Percentiles rank a stretch among this genome's conserved stretches.
phyloP scores from a whole-genome alignment of 1,284 basidiomycete genomes.

The Marasmius oreades region DNA sequence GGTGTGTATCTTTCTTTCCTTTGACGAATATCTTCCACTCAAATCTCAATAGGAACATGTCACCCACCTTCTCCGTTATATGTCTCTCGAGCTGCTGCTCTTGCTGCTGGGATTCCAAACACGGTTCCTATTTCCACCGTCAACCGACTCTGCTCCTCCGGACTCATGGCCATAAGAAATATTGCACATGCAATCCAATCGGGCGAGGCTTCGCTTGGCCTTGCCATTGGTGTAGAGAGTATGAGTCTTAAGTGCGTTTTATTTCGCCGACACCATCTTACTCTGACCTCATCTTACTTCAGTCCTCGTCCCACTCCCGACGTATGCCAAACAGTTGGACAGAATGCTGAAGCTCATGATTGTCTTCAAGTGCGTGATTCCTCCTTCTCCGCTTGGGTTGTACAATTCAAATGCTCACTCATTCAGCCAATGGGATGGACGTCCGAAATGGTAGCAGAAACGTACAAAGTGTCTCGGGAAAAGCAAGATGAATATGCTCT shows the following conservation, averaged over 20 bases:
- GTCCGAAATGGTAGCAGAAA: conserved; percentile 79
- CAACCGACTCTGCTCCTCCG: conserved; percentile 82
- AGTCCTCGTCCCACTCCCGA: conserved; percentile 78
- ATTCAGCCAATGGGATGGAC: conserved; percentile 90
- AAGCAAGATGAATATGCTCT: conserved; percentile 83
- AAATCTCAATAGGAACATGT: conserved; percentile 58
- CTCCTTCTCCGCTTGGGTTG: not conserved
- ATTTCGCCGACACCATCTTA: conserved; percentile 1
- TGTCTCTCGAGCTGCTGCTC: conserved; percentile 72
- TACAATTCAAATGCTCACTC: not conserved
- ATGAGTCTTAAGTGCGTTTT: conserved; percentile 74
- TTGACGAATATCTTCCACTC: not conserved
- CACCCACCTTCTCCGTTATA: conserved; percentile 84
- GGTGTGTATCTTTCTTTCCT: conserved; percentile 40
- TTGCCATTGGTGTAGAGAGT: conserved; percentile 81
- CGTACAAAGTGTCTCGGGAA: conserved; percentile 70
- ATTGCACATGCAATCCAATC: conserved; percentile 77
- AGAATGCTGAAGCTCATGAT: conserved; percentile 60
- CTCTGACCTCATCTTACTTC: conserved; percentile 6
- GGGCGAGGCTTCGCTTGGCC: conserved; percentile 67
- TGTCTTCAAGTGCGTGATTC: conserved; percentile 63
- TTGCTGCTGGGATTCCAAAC: conserved; percentile 79
- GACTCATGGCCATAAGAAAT: conserved; percentile 80
- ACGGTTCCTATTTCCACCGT: conserved; percentile 76
- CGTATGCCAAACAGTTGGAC: conserved; percentile 55